A percentile compares a stretch with the other conserved stretches of the same genome.
These are phyloP conservation scores for Keithomyces neogunnii DNA, from an alignment of 2,329 filamentous ascomycete genomes.

Conservation along the genomic window DNA sequence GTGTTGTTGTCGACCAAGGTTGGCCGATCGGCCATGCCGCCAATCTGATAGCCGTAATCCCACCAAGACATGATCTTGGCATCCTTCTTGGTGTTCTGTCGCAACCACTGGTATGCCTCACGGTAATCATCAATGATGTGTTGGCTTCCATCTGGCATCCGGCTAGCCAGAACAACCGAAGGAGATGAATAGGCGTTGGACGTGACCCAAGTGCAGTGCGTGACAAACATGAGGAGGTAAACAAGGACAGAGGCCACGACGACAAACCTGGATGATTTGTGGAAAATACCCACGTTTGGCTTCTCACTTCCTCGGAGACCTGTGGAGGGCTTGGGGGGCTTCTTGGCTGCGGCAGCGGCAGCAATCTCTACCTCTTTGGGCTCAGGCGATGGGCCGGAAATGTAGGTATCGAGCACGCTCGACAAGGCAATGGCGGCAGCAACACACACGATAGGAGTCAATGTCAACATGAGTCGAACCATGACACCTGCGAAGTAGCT, in stretches of 20 bases:
- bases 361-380: conserved; percentile 35
- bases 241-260: conserved; percentile 64
- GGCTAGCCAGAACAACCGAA: conserved; percentile 89
- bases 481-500: conserved; percentile 99
- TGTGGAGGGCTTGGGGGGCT: conserved; percentile 33
- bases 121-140: conserved; percentile 99
- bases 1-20: conserved; percentile 99
- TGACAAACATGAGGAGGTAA: conserved; percentile 87
- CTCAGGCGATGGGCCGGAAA: conserved; percentile 57
- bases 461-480: conserved; percentile 96
- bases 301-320: conserved; percentile 62
- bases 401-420: conserved; percentile 78
- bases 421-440: conserved; percentile 84
- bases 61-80: conserved; percentile 99
- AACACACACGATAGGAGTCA: conserved; percentile 94
- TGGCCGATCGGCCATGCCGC: conserved; percentile 95
- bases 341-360: conserved; percentile 49
- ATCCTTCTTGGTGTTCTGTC: conserved; percentile 89
- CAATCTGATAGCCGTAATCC: conserved; percentile 99
- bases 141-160: conserved; percentile 86
- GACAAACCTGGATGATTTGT: conserved; percentile 66
- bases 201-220: conserved; percentile 98
- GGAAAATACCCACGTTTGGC: conserved; percentile 78
- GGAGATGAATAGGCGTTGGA: conserved; percentile 98
- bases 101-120: conserved; percentile 98